Conservation (phyloP, 345 rosid genomes). For the Conringia planisiliqua region DNA sequence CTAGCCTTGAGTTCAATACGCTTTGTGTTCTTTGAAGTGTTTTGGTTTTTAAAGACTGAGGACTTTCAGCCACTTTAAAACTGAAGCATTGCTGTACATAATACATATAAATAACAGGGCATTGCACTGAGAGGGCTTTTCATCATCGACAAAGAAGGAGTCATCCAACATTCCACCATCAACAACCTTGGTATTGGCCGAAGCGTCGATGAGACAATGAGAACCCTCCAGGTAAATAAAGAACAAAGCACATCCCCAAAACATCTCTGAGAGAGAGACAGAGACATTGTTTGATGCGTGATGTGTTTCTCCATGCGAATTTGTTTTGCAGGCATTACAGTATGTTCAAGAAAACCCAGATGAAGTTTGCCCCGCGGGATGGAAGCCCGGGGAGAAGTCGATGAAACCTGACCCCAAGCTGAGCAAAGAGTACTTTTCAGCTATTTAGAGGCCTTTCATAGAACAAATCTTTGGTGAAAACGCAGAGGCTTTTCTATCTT, state of each 20-base stretch:
- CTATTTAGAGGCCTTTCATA: conserved; percentile 15
- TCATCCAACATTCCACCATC: conserved; percentile 85
- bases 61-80: neutral
- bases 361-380: conserved; percentile 93
- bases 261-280: neutral
- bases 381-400: conserved; percentile 91
- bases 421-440: conserved; percentile 79
- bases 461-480: neutral
- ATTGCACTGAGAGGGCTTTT: conserved; percentile 87
- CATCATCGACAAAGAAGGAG: conserved; percentile 87
- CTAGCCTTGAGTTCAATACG: neutral
- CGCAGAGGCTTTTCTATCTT: neutral
- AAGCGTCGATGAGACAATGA: conserved; percentile 84
- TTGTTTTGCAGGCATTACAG: conserved; percentile 63
- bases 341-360: conserved; percentile 90
- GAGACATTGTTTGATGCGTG: neutral
- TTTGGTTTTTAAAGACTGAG: neutral
- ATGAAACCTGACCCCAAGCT: conserved; percentile 93
- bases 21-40: conserved; percentile 2
- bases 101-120: conserved; percentile 41
- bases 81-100: neutral
- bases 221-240: conserved; percentile 78
- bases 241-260: neutral
- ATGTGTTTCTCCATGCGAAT: neutral
- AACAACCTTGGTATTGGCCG: conserved; percentile 94